Evolutionary conservation across 768 basidiomycete species (phyloP), one percentile per base, ranked within the genome.

Genomic region (Boletus insuetus): DNA sequence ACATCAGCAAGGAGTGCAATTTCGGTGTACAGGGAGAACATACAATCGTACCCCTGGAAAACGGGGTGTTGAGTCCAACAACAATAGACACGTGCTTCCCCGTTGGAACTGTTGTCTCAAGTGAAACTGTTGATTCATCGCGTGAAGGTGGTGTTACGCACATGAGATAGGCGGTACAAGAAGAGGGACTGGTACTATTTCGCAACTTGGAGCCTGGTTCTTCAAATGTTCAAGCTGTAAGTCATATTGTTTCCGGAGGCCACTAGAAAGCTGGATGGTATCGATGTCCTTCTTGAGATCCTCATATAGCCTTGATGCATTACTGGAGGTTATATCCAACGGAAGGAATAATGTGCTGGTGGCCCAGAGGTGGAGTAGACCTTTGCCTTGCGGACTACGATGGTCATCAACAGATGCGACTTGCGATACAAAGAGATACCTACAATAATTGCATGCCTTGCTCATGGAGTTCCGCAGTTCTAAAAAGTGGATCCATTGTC

Each of bases 231-330:
- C 43, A 19, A 52, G 35, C 51, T 52, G 51, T 16, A 52, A 10
- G 51, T 52, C 35, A 5, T 52, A 52, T 29, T 52, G 51, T 34
- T 52, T 52, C 24, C 43, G 51, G 24, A 52, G 43, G 8, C 51
- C 51, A 19, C 34, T 29, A 4, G 51, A 38, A 19, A n/a, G 6
- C 43, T 38, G 24, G 7, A 10, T 8, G 13, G 22, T 4, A 9
- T 45, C 13, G n/a, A 52, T 24, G 34, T 29, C 6, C n/a, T 29
- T 45, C 35, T 44, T n/a, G 1, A 52, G 14, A 4, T 45, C 43
- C 17, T 52, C 43, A 7, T 45, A 10, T 31, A 52, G 35, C 13
- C 20, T 45, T 16, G 42, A 29, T 35, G 51, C 26, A 10, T 38
- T 29, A 8, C n/a, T 4, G 11, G 51, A 52, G 13, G 45, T 31